Base-by-base conservation (phyloP, 225 moss, liverwort and hornwort species). In the Polytrichum commune region DNA sequence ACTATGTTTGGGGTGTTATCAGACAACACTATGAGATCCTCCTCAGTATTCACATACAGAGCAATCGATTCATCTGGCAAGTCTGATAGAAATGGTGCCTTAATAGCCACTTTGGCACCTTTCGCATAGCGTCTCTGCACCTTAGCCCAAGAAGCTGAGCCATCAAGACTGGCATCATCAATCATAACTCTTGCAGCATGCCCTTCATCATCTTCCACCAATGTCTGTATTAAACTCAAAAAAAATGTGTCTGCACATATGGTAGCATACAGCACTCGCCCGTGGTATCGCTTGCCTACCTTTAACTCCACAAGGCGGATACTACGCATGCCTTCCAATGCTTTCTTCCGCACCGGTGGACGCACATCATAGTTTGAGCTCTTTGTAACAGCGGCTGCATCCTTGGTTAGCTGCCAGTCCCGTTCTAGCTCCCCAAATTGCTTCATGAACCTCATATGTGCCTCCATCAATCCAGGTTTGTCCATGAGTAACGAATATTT, bases 231-330 rank as follows among this genome's bases (percentile, higher is more conserved):
- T 66, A 84, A 73, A 38, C 83, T 78, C 38, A 90, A 19, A 67
- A 81, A 85, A 75, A 90, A 92, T 0, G 92, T 86, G 25, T 81
- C 85, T 22, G 82, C 90, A 72, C 88, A 94, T 30, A 94, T 79
- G 46, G 79, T 84, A 4, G 88, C 93, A 67, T 85, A 85, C 0
- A 94, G 81, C 69, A 94, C 93, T 60, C 90, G 84, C 29, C 93
- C 93, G 4, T 75, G 78, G 71, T 93, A 88, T 8, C 87, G 82
- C 68, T 86, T 90, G 66, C 84, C 91, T 32, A 93, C 75, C 29
- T 81, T 77, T 0, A 93, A 82, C 71, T 93, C 86, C 65, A 85
- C 81, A 18, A 93, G 76, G 0, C 71, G 76, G 28, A 93, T 84
- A 13, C 65, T 78, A 38, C 78, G 83, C 78, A 91, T 76, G 53